Percentiles rank a stretch among this genome's conserved stretches.
phyloP scores from a whole-genome alignment of 139 green algal species.

The Haematococcus sp. region DNA sequence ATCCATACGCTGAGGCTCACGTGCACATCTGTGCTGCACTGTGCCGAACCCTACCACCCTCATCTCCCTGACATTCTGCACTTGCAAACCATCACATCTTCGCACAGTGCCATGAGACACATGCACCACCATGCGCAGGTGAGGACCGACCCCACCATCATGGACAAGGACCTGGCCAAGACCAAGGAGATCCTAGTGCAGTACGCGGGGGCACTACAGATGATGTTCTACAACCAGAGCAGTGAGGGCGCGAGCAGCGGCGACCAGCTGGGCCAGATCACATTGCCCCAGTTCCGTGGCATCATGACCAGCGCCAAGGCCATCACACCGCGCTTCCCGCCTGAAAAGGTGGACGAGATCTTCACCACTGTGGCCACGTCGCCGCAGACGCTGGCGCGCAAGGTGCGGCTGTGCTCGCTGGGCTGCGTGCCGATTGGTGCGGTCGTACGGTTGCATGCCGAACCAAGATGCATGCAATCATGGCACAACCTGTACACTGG shows the following conservation, averaged over 20 bases:
- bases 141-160: slow-evolving; percentile 16
- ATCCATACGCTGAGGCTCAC: too few relatives aligned
- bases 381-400: slow-evolving; percentile 37
- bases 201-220: slow-evolving; percentile 52
- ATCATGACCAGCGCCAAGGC: slow-evolving; percentile 45
- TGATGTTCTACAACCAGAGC: slow-evolving; percentile 59
- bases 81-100: too few relatives aligned
- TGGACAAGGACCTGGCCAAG: slow-evolving; percentile 49
- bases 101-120: too few relatives aligned
- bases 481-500: too few relatives aligned
- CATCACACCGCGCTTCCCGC: slow-evolving; percentile 38
- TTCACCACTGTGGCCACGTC: slow-evolving; percentile 52
- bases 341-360: slow-evolving; percentile 55
- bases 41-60: too few relatives aligned
- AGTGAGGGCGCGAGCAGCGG: slow-evolving; percentile 39
- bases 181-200: slow-evolving; percentile 56
- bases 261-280: slow-evolving; percentile 55
- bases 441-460: too few relatives aligned
- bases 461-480: too few relatives aligned
- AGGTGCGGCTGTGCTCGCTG: background rate
- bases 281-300: slow-evolving; percentile 59
- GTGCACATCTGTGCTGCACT: too few relatives aligned
- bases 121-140: background rate
- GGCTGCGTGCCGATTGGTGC: too few relatives aligned
- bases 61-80: too few relatives aligned